A percentile compares a stretch with the other conserved stretches of the same genome.
Evolutionary conservation across 441 rosid genomes (phyloP).

Genomic region (Syzygium syzygioides): DNA sequence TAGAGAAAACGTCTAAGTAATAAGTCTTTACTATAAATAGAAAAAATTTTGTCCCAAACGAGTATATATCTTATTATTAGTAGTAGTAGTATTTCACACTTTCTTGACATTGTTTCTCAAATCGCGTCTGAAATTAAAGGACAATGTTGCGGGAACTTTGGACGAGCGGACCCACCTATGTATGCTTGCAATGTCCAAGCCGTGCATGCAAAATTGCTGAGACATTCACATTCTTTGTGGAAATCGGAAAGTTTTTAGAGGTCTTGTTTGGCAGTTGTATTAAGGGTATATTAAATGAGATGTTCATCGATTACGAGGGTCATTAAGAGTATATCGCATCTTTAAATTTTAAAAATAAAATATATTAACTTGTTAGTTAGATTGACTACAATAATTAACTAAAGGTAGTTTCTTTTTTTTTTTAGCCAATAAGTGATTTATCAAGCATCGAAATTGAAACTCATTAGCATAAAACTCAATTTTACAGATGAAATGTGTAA

Average conservation of each 20-base stretch:
- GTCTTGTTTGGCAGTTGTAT: neutral
- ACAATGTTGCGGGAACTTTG: neutral
- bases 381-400: neutral
- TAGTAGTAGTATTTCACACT: neutral
- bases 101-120: neutral
- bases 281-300: neutral
- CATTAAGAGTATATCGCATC: neutral
- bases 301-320: neutral
- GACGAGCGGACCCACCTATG: neutral
- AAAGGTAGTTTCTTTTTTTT: neutral
- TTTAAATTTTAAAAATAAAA: neutral
- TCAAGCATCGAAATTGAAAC: neutral
- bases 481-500: neutral
- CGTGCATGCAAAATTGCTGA: neutral
- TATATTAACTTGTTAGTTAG: neutral
- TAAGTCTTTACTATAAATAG: neutral
- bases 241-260: neutral
- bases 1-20: neutral
- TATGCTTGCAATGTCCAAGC: neutral
- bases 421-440: neutral
- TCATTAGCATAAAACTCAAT: neutral
- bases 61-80: neutral
- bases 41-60: accelerated
- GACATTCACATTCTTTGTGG: neutral
- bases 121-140: neutral